Evolutionary conservation across 2,329 filamentous ascomycete species (phyloP), one percentile per base, ranked within the genome.

Genomic region (Penicillium decumbens): DNA sequence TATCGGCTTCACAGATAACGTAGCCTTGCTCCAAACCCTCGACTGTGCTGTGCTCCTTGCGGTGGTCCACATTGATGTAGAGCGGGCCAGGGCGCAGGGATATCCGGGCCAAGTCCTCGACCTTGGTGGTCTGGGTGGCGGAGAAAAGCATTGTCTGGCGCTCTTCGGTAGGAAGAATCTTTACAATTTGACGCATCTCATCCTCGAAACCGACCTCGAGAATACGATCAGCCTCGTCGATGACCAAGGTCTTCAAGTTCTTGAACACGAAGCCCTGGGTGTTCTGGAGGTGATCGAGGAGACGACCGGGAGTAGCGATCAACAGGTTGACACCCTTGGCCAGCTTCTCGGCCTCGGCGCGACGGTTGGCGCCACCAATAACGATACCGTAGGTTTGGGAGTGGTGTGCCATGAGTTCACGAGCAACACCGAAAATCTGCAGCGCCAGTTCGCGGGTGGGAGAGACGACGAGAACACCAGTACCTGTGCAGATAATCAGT

Each of bases 111-210:
- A 98, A 79, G 71, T 98, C 93, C 73, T 97, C 92, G 59, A 98
- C 93, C 75, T 98, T 97, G 48, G 92, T 97, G 3, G 93, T 98
- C 72, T 97, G 93, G 4, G 93, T 98, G 12, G 93, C 93, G 12
- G 90, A 96, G 78, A 98, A 98, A n/a, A 98, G 81, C 85, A 95
- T 93, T 0, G 91, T 96, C 72, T 97, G 92, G 52, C 93, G 79
- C 58, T 91, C 83, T 50, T 95, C 85, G 59, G 86, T 87, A 41
- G 91, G 89, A 15, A 97, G 76, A 47, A 97, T 93, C 78, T 95
- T 95, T 71, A 97, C 85, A 60, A 98, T 95, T 69, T 95, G 87
- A 57, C 89, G 81, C 88, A 98, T 95, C 75, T 98, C 93, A 65
- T 97, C 93, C 72, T 98, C 93, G 78, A 98, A 98, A 62, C 93